A percentile compares a stretch with the other conserved stretches of the same genome.
Evolutionary conservation across 306 rosid genomes (phyloP).

Genomic region (Inga oerstediana): DNA sequence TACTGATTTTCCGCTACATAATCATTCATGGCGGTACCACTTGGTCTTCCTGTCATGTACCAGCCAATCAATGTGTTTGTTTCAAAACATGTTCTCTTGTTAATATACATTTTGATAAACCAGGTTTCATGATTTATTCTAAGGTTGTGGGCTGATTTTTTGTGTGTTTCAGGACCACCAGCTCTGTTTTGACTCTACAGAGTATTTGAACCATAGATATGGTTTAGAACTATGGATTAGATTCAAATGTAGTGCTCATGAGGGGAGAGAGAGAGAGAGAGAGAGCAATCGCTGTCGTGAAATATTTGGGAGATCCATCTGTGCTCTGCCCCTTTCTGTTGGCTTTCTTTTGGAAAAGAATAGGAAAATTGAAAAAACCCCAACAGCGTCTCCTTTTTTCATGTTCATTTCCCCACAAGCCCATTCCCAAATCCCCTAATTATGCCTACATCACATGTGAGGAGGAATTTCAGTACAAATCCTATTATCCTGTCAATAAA

Average conservation of each 20-base stretch:
- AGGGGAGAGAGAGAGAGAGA: background rate
- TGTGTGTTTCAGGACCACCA: background rate
- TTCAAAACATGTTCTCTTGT: background rate
- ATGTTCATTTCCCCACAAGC: slow-evolving; percentile 26
- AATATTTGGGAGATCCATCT: slow-evolving; percentile 58
- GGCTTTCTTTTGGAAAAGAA: slow-evolving; percentile 56
- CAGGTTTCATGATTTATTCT: slow-evolving; percentile 9
- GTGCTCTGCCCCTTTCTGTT: slow-evolving; percentile 44
- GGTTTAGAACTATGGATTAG: background rate
- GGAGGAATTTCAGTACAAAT: background rate
- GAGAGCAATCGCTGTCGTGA: slow-evolving; percentile 51
- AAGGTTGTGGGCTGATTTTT: slow-evolving; percentile 41
- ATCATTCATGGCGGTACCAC: slow-evolving; percentile 48
- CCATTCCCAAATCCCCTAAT: slow-evolving; percentile 31
- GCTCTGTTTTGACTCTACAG: slow-evolving; percentile 33
- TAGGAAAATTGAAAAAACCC: slow-evolving; percentile 39
- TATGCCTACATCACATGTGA: slow-evolving; percentile 25
- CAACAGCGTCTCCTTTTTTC: slow-evolving; percentile 32
- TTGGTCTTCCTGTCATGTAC: background rate
- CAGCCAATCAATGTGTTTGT: background rate
- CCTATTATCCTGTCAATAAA: slow-evolving; percentile 13
- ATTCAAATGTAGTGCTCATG: background rate
- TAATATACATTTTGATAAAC: background rate
- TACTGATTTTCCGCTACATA: slow-evolving; percentile 44
- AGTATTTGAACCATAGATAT: slow-evolving; percentile 29